phyloP scores from a whole-genome alignment of 208 protist genomes.

The Trypanosomatidae sp. region DNA sequence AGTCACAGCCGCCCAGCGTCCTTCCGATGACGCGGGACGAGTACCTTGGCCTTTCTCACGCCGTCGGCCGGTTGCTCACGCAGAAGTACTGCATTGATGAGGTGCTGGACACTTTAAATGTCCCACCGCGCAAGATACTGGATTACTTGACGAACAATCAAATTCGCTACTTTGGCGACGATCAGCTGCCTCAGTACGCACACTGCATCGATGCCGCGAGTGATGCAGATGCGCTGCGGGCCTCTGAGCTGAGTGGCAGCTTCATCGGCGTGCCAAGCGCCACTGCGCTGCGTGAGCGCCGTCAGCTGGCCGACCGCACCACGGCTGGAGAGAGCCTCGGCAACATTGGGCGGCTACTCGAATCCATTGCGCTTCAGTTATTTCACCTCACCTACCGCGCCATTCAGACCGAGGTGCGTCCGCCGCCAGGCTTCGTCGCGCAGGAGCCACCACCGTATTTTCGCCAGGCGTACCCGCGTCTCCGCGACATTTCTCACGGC shows the following conservation, averaged over 20 bases:
- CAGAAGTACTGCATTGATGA: conserved; percentile 70
- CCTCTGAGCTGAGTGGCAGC: conserved; percentile 24
- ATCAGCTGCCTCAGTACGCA: conserved; percentile 57
- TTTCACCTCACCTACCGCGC: conserved; percentile 48
- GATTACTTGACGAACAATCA: conserved; percentile 82
- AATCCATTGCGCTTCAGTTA: conserved; percentile 48
- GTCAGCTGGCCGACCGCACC: conserved; percentile 37
- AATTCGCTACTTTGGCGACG: conserved; percentile 51
- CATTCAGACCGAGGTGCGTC: conserved; percentile 45
- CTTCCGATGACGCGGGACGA: conserved; percentile 59
- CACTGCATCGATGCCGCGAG: conserved; percentile 54
- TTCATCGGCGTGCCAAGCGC: conserved; percentile 9
- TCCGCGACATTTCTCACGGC: conserved; percentile 29
- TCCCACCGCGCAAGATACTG: conserved; percentile 58
- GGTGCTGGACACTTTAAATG: conserved; percentile 54
- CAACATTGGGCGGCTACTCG: conserved; percentile 29
- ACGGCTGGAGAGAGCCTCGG: conserved; percentile 41
- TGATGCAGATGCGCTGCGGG: conserved; percentile 49
- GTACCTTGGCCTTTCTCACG: conserved; percentile 77
- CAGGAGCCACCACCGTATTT: conserved; percentile 70
- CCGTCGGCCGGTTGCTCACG: conserved; percentile 74
- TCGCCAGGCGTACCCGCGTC: conserved; percentile 55
- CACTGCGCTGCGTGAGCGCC: conserved; percentile 26
- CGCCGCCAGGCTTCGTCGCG: conserved; percentile 53
- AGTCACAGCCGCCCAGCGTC: conserved; percentile 5